Base-by-base conservation (phyloP, 1,284 basidiomycete genomes). In the Malassezia japonica region DNA sequence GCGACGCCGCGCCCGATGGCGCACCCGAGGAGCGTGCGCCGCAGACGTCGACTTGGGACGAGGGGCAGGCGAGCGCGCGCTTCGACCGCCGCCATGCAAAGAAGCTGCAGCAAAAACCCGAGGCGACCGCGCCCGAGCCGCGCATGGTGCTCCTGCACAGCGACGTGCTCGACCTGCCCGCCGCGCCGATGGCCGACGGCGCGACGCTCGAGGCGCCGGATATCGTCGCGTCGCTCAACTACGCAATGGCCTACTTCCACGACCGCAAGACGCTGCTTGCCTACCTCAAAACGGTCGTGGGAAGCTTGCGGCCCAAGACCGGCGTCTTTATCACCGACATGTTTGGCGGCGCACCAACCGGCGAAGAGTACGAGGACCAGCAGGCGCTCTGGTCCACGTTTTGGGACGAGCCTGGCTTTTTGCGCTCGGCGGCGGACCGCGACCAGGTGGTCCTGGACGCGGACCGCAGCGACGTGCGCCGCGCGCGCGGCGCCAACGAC, bases 181-280 rank as follows among this genome's bases (percentile, higher is more conserved):
- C 62, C 23, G 46, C 61, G 12, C 42, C 50, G 8, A 6, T 37
- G 0, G 29, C 32, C 4, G 45, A 35, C 4, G 24, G 16, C 20
- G 24, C 16, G 10, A 15, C 44, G 16, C 44, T 57, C 18, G 51
- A 55, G 18, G 29, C 50, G n/a, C 64, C 64, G 6, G 64, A 66
- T 29, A 21, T 66, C 13, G 55, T 67, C 9, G 64, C 64, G 4
- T 53, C 64, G 29, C 59, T 63, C 21, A 67, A 67, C 51, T 67
- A 67, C 39, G 64, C 64, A 12, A 57, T 67, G 46, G 61, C 59
- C 18, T 67, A 67, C 48, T 67, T 67, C 33, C 64, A 67, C 50
- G 55, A 56, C 29, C 61, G 64, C 12, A 40, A 52, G 1, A 57
- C 56, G 25, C 51, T 67, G 31, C 16, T 65, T 4, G 43, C 38